Percentiles rank a stretch among this genome's conserved stretches.
phyloP scores from a whole-genome alignment of 2,329 filamentous ascomycete species.

The Colletotrichum sublineola region DNA sequence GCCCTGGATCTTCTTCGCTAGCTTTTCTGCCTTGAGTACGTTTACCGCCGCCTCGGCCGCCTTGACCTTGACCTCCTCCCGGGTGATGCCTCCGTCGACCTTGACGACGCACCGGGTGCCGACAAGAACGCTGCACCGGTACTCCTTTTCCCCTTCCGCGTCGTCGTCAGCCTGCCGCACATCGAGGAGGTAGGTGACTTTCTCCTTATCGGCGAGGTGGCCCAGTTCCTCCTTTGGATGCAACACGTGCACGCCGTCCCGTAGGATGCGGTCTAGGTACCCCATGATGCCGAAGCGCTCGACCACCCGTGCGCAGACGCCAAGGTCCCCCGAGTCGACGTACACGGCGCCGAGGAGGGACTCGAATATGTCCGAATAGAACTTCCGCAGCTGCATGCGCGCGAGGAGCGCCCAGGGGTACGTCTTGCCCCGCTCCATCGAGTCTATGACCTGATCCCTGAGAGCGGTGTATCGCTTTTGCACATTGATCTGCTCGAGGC shows the following conservation, averaged over 20 bases:
- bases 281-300: slow-evolving; percentile 74
- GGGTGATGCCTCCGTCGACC: slow-evolving; percentile 60
- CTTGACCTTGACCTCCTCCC: slow-evolving; percentile 66
- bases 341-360: slow-evolving; percentile 85
- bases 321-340: slow-evolving; percentile 79
- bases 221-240: slow-evolving; percentile 80
- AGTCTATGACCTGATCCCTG: slow-evolving; percentile 61
- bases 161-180: slow-evolving; percentile 40
- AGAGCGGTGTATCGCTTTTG: slow-evolving; percentile 62
- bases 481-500: slow-evolving; percentile 58
- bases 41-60: slow-evolving; percentile 67
- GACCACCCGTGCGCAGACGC: slow-evolving; percentile 71
- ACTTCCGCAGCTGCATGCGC: slow-evolving; percentile 77
- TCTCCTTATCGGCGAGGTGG: slow-evolving; percentile 63
- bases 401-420: slow-evolving; percentile 86
- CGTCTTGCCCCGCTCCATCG: slow-evolving; percentile 61
- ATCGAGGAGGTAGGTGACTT: slow-evolving; percentile 66
- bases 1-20: background rate
- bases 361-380: slow-evolving; percentile 88
- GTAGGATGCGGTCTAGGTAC: slow-evolving; percentile 73
- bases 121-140: slow-evolving; percentile 63
- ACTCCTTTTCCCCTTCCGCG: slow-evolving; percentile 46
- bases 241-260: slow-evolving; percentile 67
- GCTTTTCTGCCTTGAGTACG: slow-evolving; percentile 47
- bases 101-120: slow-evolving; percentile 61